These are phyloP conservation scores for Venturia asperata DNA, from an alignment of 2,329 filamentous ascomycete genomes.

Conservation along the genomic window DNA sequence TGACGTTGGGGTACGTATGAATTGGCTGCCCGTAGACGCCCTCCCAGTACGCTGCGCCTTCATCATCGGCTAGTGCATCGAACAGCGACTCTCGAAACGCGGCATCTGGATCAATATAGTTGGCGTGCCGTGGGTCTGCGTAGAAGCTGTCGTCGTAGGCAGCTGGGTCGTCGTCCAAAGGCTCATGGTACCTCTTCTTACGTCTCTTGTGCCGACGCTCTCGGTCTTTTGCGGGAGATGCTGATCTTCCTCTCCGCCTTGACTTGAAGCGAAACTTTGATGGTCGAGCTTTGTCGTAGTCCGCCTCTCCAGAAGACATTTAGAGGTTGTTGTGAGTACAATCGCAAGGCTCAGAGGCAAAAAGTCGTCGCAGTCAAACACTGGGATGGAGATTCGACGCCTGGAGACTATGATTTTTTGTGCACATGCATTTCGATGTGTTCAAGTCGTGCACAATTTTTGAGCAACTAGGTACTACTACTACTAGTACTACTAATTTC, in stretches of 20 bases:
- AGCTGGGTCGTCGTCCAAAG: slow-evolving; percentile 16
- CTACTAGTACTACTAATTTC: background rate
- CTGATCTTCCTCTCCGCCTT: slow-evolving; percentile 23
- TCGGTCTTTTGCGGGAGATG: background rate
- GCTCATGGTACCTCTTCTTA: background rate
- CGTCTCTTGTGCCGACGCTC: slow-evolving; percentile 13
- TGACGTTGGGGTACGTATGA: slow-evolving; percentile 62
- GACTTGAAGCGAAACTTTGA: slow-evolving; percentile 36
- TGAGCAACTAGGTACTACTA: too few relatives aligned
- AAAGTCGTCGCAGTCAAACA: too few relatives aligned
- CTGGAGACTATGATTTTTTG: too few relatives aligned
- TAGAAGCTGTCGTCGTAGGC: slow-evolving; percentile 20
- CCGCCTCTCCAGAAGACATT: slow-evolving; percentile 16
- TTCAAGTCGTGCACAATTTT: too few relatives aligned
- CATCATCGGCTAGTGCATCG: slow-evolving; percentile 93
- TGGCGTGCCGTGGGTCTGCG: slow-evolving; percentile 6
- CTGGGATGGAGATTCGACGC: too few relatives aligned
- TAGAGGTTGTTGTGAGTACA: background rate
- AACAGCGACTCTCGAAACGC: slow-evolving; percentile 93
- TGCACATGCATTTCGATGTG: background rate
- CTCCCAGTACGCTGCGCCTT: slow-evolving; percentile 93
- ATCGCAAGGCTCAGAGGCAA: background rate
- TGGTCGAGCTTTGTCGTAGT: slow-evolving; percentile 25
- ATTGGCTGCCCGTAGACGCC: slow-evolving; percentile 94
- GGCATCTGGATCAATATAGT: slow-evolving; percentile 50